These are phyloP conservation scores for Tetragonia tetragonoides DNA, from an alignment of 148 eudicot genomes.

Conservation along the genomic window DNA sequence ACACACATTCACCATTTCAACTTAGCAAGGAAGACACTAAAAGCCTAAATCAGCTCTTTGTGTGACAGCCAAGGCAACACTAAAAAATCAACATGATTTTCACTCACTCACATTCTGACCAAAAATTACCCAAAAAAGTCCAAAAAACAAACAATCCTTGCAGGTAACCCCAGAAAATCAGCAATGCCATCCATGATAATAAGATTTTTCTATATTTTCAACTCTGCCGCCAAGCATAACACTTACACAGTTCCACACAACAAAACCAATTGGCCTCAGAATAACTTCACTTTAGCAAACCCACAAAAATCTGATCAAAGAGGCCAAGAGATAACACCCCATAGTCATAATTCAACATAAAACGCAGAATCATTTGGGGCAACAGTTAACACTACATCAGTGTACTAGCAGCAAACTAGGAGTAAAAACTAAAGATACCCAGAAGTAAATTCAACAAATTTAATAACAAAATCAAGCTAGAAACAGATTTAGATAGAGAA, in stretches of 20 bases:
- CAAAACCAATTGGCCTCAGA: background rate
- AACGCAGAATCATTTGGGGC: background rate
- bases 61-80: conserved; percentile 1
- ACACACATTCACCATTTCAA: background rate
- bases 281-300: background rate
- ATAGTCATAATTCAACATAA: conserved; percentile 4
- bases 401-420: conserved; percentile 17
- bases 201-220: background rate
- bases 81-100: background rate
- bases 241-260: conserved; percentile 2
- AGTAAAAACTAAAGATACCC: conserved; percentile 24
- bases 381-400: background rate
- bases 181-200: background rate
- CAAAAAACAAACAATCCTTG: background rate
- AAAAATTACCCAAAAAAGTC: background rate
- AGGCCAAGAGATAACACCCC: background rate
- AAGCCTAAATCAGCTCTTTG: background rate
- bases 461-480: background rate
- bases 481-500: background rate
- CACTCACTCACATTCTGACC: background rate
- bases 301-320: background rate
- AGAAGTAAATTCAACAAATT: conserved; percentile 1
- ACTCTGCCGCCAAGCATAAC: background rate
- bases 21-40: background rate
- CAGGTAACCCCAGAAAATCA: background rate